Evolutionary conservation across 78 protist genomes (phyloP).

Genomic region (Cyanophora paradoxa): DNA sequence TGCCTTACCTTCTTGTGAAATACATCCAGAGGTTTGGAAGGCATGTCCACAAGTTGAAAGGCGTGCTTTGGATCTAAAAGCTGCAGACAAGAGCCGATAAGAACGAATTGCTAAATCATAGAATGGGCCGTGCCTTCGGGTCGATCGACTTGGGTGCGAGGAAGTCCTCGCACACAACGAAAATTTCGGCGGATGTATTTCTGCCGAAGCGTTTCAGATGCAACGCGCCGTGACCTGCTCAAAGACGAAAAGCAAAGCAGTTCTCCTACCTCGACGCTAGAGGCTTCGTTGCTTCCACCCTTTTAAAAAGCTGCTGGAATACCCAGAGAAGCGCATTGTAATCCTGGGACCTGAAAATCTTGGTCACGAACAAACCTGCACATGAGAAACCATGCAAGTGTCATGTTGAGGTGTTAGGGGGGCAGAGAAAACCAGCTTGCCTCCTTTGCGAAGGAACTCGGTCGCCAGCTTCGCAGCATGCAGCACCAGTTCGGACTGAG

Average conservation of each 20-base stretch:
- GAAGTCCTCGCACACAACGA: conserved; percentile 92
- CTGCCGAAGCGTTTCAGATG: no score
- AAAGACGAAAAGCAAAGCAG: no score
- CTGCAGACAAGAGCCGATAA: conserved; percentile 9
- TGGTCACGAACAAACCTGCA: conserved; percentile 78
- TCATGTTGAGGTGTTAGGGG: not conserved
- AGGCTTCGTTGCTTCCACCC: conserved; percentile 96
- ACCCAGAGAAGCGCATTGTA: conserved; percentile 92
- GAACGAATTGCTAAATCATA: not conserved
- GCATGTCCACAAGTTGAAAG: conserved; percentile 53
- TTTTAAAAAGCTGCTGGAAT: conserved; percentile 79
- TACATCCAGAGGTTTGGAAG: not conserved
- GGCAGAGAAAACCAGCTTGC: not conserved
- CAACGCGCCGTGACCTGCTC: no score
- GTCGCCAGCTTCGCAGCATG: conserved; percentile 85
- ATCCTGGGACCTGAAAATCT: conserved; percentile 95
- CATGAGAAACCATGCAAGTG: not conserved
- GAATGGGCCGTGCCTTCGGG: conserved; percentile 27
- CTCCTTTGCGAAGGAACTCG: conserved; percentile 60
- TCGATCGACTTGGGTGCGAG: conserved; percentile 83
- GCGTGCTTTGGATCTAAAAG: conserved; percentile 80
- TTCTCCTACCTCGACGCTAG: conserved; percentile 65
- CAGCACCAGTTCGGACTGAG: conserved; percentile 88
- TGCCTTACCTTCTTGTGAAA: no score
- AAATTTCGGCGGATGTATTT: conserved; percentile 97